phyloP scores from a whole-genome alignment of 2,329 filamentous ascomycete species.

The Ramularia collo-cygni region DNA sequence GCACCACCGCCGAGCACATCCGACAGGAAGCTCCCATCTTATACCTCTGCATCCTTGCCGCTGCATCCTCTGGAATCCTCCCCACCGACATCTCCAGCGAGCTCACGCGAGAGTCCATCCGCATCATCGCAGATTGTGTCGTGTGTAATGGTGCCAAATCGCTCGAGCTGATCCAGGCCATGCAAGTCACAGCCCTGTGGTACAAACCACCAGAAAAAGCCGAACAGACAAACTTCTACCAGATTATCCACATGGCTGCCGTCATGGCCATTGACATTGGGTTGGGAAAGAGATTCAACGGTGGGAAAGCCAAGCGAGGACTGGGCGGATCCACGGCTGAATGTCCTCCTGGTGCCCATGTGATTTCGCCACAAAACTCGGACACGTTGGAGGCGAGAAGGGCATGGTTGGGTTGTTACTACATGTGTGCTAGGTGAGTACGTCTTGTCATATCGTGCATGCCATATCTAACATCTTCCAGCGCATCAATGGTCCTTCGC shows the following conservation, averaged over 20 bases:
- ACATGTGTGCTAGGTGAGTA: conserved; percentile 48
- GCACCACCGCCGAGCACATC: conserved; percentile 47
- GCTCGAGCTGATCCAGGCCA: conserved; percentile 72
- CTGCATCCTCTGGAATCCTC: conserved; percentile 46
- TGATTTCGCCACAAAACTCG: conserved; percentile 33
- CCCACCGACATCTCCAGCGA: conserved; percentile 51
- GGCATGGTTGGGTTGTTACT: conserved; percentile 56
- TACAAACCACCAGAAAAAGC: conserved; percentile 77
- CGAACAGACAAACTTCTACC: conserved; percentile 85
- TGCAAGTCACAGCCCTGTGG: conserved; percentile 72
- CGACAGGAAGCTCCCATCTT: conserved; percentile 53
- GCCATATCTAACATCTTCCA: conserved; percentile 25
- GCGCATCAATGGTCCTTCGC: conserved; percentile 52
- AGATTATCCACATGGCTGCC: conserved; percentile 72
- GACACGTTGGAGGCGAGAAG: conserved; percentile 52
- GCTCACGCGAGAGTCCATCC: conserved; percentile 64
- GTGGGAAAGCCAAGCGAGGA: conserved; percentile 30
- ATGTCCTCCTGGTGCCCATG: conserved; percentile 25
- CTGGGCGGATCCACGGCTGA: conserved; percentile 30
- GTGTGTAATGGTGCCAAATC: conserved; percentile 72
- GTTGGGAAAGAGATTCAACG: conserved; percentile 53
- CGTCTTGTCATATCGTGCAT: neutral
- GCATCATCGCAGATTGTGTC: conserved; percentile 65
- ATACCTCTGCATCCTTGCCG: conserved; percentile 52
- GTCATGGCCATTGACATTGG: conserved; percentile 81